These are phyloP conservation scores for Tolypocladium amazonense DNA, from an alignment of 2,329 filamentous ascomycete genomes.

Conservation along the genomic window DNA sequence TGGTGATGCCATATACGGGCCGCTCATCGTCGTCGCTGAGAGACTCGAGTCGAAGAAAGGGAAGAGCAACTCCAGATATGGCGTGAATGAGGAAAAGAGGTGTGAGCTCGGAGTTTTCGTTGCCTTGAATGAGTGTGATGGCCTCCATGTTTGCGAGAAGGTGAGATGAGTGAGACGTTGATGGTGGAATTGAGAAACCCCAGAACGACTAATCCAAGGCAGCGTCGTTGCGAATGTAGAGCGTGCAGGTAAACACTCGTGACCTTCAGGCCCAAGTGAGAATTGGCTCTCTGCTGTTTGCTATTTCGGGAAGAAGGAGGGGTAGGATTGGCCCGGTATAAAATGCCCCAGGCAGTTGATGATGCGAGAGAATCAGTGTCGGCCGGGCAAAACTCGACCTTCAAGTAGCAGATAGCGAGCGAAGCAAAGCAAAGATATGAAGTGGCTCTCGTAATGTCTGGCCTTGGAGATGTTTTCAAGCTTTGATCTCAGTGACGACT, in stretches of 20 bases:
- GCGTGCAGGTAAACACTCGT: neutral
- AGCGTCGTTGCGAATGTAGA: neutral
- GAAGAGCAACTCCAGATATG: slow-evolving; percentile 11
- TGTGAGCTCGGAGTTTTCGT: slow-evolving; percentile 8
- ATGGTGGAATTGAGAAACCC: neutral
- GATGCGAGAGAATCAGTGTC: neutral
- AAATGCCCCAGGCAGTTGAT: neutral
- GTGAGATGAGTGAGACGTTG: neutral
- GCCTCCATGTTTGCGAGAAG: slow-evolving; percentile 8
- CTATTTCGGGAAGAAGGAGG: neutral
- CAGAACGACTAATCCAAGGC: neutral
- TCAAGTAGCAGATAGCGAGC: neutral
- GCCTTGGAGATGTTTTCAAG: neutral
- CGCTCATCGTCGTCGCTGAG: slow-evolving; percentile 10
- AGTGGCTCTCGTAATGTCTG: neutral
- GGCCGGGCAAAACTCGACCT: neutral
- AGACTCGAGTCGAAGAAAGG: slow-evolving; percentile 9
- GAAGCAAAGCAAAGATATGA: neutral
- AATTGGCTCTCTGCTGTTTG: neutral
- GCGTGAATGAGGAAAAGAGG: slow-evolving; percentile 12
- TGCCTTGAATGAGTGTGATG: slow-evolving; percentile 11
- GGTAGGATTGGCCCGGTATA: neutral
- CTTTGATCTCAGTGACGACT: neutral
- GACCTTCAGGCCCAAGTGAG: neutral
- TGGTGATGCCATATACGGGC: slow-evolving; percentile 12